Evolutionary conservation across 495 filamentous ascomycete species (phyloP).

Genomic region (Aspergillus panamensis): DNA sequence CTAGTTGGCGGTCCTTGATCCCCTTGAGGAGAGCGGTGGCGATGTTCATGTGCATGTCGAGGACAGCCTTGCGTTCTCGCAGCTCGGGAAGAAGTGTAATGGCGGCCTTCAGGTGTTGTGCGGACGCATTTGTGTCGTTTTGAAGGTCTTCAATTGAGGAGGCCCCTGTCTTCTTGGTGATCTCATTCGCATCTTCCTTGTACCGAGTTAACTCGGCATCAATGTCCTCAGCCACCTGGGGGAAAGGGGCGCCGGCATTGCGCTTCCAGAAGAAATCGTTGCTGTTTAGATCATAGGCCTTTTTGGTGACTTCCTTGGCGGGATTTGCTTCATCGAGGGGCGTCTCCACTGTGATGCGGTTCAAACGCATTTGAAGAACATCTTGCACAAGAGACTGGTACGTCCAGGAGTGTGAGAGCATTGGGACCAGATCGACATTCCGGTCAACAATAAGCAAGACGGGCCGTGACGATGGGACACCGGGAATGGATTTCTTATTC

Average conservation of each 20-base stretch:
- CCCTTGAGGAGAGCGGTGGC: conserved; percentile 80
- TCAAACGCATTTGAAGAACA: conserved; percentile 88
- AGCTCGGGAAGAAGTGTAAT: conserved; percentile 91
- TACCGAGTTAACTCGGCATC: conserved; percentile 88
- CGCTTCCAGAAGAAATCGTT: conserved; percentile 98
- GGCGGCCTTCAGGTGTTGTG: conserved; percentile 91
- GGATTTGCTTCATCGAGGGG: conserved; percentile 71
- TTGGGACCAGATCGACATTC: conserved; percentile 94
- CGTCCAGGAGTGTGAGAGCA: conserved; percentile 98
- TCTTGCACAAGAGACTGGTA: conserved; percentile 97
- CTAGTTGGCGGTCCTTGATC: conserved; percentile 90
- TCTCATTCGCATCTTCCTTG: conserved; percentile 90
- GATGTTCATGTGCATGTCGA: conserved; percentile 99
- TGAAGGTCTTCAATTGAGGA: conserved; percentile 92
- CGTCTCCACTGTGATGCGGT: conserved; percentile 91
- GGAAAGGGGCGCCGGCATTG: conserved; percentile 91
- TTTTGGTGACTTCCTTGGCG: conserved; percentile 67
- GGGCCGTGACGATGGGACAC: conserved; percentile 69
- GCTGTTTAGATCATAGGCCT: conserved; percentile 81
- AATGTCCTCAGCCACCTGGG: conserved; percentile 95
- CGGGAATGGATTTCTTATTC: conserved; percentile 46
- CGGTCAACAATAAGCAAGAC: conserved; percentile 89
- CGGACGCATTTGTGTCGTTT: conserved; percentile 80
- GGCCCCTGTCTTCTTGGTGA: conserved; percentile 92
- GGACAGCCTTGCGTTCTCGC: conserved; percentile 80